Evolutionary conservation across 2,329 filamentous ascomycete species (phyloP), one percentile per base, ranked within the genome.

Genomic region (Fusarium sp.): DNA sequence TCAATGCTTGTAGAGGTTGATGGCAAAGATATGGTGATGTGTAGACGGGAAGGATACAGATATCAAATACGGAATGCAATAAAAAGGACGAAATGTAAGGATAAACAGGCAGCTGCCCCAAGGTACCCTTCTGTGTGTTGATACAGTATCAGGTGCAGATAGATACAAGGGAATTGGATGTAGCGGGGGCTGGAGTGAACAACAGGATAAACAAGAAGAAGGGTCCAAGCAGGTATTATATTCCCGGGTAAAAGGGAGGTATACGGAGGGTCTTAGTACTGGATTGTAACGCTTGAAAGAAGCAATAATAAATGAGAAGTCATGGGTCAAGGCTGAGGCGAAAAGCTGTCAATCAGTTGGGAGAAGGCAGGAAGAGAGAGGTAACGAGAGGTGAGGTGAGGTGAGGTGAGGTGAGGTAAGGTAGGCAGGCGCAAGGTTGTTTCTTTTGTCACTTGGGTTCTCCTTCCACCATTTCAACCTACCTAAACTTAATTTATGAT

Each of bases 171-270:
- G 35, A 31, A 31, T 43, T 43, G 29, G n/a, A 35, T 35, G 33
- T n/a, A 21, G 42, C 23, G 28, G 20, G 23, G 20, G 21, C 42
- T 24, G 16, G 15, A 28, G 18, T 43, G 41, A 42, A 29, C 16
- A 56, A 16, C n/a, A 49, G 28, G 23, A 20, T 13, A 33, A n/a
- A 20, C 18, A 63, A 26, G 13, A 33, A 13, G 41, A 58, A 46
- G 63, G 47, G 31, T 35, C 57, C 33, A 35, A 55, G 37, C 41
- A 57, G 42, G 49, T 57, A 65, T 65, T 65, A 65, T 71, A 69
- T 59, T 41, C 43, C 39, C 16, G 24, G 46, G 11, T 11, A 24
- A 31, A 59, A 46, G 23, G 44, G 38, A 58, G 42, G 24, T 29
- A 49, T 52, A 42, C 48, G 15, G 9, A 44, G 37, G 44, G 26